Conservation (phyloP, 225 moss, liverwort and hornwort genomes). For the Lunularia cruciata region DNA sequence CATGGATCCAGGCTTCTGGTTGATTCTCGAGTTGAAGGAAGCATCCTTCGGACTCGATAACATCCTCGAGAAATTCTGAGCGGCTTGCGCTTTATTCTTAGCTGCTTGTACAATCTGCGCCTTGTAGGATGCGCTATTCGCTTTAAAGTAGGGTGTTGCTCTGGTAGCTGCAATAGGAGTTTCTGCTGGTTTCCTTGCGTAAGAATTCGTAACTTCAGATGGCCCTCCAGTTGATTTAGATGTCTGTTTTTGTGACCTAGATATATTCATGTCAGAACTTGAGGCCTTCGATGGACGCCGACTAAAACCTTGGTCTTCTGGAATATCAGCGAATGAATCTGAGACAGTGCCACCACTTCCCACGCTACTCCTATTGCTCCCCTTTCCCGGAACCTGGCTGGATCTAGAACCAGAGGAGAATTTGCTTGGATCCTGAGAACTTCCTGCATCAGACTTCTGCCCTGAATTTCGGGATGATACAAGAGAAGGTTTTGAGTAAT, state of each 20-base stretch:
- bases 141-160: slow-evolving; percentile 15
- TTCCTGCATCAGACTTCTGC: slow-evolving; percentile 13
- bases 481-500: slow-evolving; percentile 12
- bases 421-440: background rate
- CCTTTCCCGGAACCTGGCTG: background rate
- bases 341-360: background rate
- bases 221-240: slow-evolving; percentile 3
- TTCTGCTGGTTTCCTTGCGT: background rate
- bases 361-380: slow-evolving; percentile 9
- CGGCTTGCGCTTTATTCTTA: background rate
- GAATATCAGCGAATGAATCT: background rate
- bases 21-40: background rate
- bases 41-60: background rate
- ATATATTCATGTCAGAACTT: background rate
- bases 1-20: background rate
- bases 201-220: background rate
- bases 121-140: slow-evolving; percentile 14
- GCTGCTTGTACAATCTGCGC: slow-evolving; percentile 3
- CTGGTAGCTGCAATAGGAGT: background rate
- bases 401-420: slow-evolving; percentile 9
- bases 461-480: slow-evolving; percentile 10
- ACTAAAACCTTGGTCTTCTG: slow-evolving; percentile 12
- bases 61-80: background rate
- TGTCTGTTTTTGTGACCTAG: slow-evolving; percentile 13
- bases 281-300: background rate